Conservation (phyloP, 345 rosid genomes). For the Eucalyptus paniculata region DNA sequence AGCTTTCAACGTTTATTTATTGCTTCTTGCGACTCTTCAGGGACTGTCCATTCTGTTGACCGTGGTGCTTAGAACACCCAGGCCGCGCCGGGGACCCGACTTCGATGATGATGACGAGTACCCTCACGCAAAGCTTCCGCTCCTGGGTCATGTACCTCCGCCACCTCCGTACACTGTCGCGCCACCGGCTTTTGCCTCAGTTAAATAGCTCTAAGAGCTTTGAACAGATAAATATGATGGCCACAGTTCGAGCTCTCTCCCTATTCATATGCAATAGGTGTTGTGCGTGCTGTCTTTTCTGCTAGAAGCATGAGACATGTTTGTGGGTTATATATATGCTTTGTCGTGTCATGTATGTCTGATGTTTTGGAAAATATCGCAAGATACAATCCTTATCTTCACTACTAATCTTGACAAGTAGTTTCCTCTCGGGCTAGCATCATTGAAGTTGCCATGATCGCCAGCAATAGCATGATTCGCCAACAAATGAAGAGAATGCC, state of each 20-base stretch:
- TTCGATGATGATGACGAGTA: conserved; percentile 17
- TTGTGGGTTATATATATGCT: not conserved
- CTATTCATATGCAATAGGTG: not conserved
- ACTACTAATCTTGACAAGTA: not conserved
- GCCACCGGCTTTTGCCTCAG: not conserved
- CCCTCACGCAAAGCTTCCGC: conserved; percentile 13
- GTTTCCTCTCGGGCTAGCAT: not conserved
- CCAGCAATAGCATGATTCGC: not conserved
- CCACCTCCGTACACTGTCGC: not conserved
- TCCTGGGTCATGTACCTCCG: conserved; percentile 3
- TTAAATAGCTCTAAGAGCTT: not conserved
- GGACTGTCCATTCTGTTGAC: conserved; percentile 20
- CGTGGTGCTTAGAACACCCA: conserved; percentile 17
- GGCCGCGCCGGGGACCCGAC: not conserved
- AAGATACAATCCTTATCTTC: not conserved
- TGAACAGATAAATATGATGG: not conserved
- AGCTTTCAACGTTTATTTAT: not conserved
- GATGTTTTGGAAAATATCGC: not conserved
- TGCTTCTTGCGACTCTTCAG: not conserved
- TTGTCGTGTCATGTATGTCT: not conserved
- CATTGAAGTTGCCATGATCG: not conserved
- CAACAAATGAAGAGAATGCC: not conserved
- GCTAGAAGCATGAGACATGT: not conserved
- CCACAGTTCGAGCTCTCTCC: not conserved
- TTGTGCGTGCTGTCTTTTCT: not conserved